phyloP scores from a whole-genome alignment of 1,139 yeast genomes.

The Nakaseomyces uthaithaninus region DNA sequence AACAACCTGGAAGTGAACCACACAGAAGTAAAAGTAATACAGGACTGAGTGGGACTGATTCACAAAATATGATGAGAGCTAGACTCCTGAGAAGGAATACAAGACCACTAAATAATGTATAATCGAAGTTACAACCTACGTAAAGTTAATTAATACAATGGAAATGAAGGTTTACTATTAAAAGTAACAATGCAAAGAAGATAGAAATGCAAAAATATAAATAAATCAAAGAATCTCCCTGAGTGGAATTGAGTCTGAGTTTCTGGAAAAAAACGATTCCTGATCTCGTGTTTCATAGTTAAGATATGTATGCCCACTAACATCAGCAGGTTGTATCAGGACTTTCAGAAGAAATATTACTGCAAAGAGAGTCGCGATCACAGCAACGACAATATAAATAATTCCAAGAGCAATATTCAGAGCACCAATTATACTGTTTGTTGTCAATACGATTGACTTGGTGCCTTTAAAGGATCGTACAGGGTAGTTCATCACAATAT shows the following conservation, averaged over 20 bases:
- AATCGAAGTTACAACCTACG: conserved; percentile 3
- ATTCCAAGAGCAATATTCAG: conserved; percentile 81
- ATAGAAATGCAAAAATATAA: too few relatives aligned
- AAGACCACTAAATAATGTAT: conserved; percentile 4
- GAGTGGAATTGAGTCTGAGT: conserved; percentile 7
- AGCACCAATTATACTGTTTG: conserved; percentile 88
- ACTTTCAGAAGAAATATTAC: conserved; percentile 39
- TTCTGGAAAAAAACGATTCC: background rate
- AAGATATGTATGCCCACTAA: conserved; percentile 37
- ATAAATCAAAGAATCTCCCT: conserved; percentile 11
- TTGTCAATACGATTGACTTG: conserved; percentile 70
- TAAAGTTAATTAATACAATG: too few relatives aligned
- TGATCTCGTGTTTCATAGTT: conserved; percentile 21
- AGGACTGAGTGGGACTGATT: background rate
- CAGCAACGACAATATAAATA: conserved; percentile 89
- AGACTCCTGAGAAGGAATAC: conserved; percentile 4
- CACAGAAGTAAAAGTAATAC: conserved; percentile 3
- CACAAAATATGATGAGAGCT: conserved; percentile 6
- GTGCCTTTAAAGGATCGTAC: conserved; percentile 76
- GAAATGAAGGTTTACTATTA: too few relatives aligned
- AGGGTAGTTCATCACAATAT: conserved; percentile 80
- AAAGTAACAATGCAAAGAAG: too few relatives aligned
- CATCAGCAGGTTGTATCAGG: conserved; percentile 39
- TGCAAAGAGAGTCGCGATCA: conserved; percentile 46
- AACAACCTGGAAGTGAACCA: background rate